Evolutionary conservation across 352 stramenopile species (phyloP), one percentile per base, ranked within the genome.

Genomic region (Pythium biforme): DNA sequence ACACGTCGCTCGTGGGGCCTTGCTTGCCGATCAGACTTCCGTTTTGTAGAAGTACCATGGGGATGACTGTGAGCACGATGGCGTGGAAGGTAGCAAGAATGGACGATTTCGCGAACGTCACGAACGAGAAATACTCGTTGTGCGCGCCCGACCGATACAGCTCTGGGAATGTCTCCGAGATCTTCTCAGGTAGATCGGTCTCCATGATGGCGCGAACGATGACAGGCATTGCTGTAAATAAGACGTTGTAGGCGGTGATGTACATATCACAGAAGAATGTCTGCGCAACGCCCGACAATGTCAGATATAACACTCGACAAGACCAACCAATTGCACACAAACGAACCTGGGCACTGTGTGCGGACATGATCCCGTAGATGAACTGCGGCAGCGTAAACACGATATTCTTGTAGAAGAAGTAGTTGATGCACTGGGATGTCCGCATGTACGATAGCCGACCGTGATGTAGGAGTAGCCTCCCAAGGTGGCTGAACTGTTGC

Each of bases 341-440:
- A 49, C 62, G 2, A 70, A 93, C 81, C 79, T 89, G 82, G 15
- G 71, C 85, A 41, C 75, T 98, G 61, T 97, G 98, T 15, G 87
- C 81, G 12, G 89, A 97, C 55, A 82, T 73, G 17, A 94, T 68
- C 33, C 88, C 78, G 63, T 86, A 97, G 49, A 94, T 85, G 64
- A 97, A 97, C 60, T 97, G 86, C 4, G 81, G 78, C 8, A 97
- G 54, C 9, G 90, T 96, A 55, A 98, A 92, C 4, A 96, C 81
- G 51, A 98, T 90, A 75, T 99, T 99, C 78, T 99, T 99, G 90
- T 99, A 99, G 73, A 99, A 99, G 56, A 98, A 98, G 64, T 98
- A 99, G 41, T 98, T 89, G 72, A 99, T 96, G 50, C 97, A 93
- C 61, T 97, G 92, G 20, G 86, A 89, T 54, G 97, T 96, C 14